These are phyloP conservation scores for Ophiostoma himal-ulmi DNA, from an alignment of 2,329 filamentous ascomycete genomes.

Conservation along the genomic window DNA sequence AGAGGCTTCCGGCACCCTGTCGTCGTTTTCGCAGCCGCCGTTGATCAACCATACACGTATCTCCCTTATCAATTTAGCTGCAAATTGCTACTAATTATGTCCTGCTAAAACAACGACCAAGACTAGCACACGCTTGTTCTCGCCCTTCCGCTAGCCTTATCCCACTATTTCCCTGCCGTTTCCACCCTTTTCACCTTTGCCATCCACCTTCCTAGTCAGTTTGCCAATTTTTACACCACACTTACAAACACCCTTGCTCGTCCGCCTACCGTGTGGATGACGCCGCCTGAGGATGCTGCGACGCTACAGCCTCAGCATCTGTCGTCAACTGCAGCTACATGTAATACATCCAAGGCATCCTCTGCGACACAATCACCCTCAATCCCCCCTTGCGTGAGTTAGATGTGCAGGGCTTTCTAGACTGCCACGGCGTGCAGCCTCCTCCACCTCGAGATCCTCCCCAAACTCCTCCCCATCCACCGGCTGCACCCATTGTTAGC, in stretches of 20 bases:
- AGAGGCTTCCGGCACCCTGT: neutral
- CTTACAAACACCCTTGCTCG: conserved; percentile 13
- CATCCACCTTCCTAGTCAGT: conserved; percentile 6
- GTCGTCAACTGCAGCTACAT: neutral
- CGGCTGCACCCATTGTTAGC: neutral
- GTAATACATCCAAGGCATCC: neutral
- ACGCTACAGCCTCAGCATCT: conserved; percentile 4
- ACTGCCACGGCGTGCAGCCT: conserved; percentile 4
- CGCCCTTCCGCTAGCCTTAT: neutral
- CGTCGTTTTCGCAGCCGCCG: neutral
- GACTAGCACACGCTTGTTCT: neutral
- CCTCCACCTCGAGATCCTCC: conserved; percentile 2
- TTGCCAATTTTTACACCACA: conserved; percentile 12
- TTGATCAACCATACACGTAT: neutral
- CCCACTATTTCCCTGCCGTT: neutral
- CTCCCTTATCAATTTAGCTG: neutral
- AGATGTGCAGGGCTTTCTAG: conserved; percentile 1
- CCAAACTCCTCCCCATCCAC: neutral
- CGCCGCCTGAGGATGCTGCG: neutral
- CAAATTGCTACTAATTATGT: neutral
- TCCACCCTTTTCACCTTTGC: neutral
- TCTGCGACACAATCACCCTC: conserved; percentile 1
- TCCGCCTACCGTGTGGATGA: neutral
- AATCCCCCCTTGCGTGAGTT: conserved; percentile 6
- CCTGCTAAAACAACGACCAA: neutral